Evolutionary conservation across 164 flowering plant species (phyloP), one percentile per base, ranked within the genome.

Genomic region (Magnolia kwangsiensis): DNA sequence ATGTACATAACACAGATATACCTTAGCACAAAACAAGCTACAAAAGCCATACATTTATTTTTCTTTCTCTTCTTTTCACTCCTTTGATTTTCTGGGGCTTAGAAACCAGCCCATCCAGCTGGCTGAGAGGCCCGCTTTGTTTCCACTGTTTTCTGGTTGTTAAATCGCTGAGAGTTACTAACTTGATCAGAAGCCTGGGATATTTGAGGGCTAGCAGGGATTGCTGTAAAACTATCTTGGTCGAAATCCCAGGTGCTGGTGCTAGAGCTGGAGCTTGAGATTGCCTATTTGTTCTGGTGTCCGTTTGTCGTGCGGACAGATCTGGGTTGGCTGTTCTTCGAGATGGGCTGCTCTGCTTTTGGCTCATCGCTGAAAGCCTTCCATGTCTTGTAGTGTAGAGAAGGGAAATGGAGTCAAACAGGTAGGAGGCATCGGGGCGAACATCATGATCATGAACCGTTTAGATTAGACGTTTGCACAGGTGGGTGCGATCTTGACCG

Each of bases 61-160:
- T 31, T 68, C 71, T 27, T 5, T 18, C 31, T 14, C 45, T 14
- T 16, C 71, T 29, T 19, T 16, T 16, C 61, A 11, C 61, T 55
- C 61, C 18, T 31, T 37, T 29, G 1, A 9, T 68, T 19, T 13
- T 29, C 49, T 18, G 16, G n/a, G 7, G 29, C 50, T 67, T 16
- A 96, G 82, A 96, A 96, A 79, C 99, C 99, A 83, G 99, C 98
- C 99, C 99, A 96, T 68, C 99, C 99, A 75, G 98, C 93, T 75
- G 99, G 99, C 78, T 92, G 98, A 74, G 91, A 63, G 31, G 86
- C 76, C 74, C 82, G 66, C 83, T 89, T 88, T 75, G 77, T 84
- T 59, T 89, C 92, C 3, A 14, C 61, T 8, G 70, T 82, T 80
- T 84, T 89, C 66, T 87, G 67, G 59, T 84, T 88, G 31, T 86